These are phyloP conservation scores for Apiotrichum sp. DNA, from an alignment of 1,284 basidiomycete species.

Conservation along the genomic window DNA sequence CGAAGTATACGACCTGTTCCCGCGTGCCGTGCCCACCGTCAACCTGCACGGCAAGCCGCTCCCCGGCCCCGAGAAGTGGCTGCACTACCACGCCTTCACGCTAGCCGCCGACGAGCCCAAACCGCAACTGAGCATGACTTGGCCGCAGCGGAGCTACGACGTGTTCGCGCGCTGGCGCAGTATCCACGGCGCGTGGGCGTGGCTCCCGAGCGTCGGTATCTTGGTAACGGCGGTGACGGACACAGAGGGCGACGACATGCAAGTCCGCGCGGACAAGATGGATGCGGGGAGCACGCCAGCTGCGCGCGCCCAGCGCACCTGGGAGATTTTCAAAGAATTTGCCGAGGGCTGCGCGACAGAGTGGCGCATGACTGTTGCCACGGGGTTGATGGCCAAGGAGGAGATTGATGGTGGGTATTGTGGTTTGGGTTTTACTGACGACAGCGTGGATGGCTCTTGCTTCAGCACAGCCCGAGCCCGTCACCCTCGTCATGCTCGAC, in stretches of 20 bases:
- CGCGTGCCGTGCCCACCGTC: constrained; percentile 19
- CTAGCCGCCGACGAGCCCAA: constrained; percentile 20
- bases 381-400: constrained; percentile 18
- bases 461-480: background rate
- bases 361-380: constrained; percentile 24
- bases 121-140: constrained; percentile 30
- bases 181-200: constrained; percentile 28
- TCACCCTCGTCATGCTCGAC: constrained; percentile 23
- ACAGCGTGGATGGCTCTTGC: constrained; percentile 19
- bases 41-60: constrained; percentile 18
- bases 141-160: constrained; percentile 37
- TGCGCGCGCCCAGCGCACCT: constrained; percentile 6
- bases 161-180: constrained; percentile 32
- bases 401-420: constrained; percentile 30
- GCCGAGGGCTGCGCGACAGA: constrained; percentile 47
- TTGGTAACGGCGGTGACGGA: constrained; percentile 27
- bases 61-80: constrained; percentile 7
- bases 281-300: background rate
- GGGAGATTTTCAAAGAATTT: constrained; percentile 49
- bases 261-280: constrained; percentile 11
- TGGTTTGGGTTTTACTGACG: too few species aligned
- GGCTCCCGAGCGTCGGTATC: constrained; percentile 5
- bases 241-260: constrained; percentile 28
- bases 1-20: constrained; percentile 32
- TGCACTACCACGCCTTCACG: constrained; percentile 31